Percentiles rank a stretch among this genome's conserved stretches.
phyloP scores from a whole-genome alignment of 768 basidiomycete species.

The Mycena kentingensis region DNA sequence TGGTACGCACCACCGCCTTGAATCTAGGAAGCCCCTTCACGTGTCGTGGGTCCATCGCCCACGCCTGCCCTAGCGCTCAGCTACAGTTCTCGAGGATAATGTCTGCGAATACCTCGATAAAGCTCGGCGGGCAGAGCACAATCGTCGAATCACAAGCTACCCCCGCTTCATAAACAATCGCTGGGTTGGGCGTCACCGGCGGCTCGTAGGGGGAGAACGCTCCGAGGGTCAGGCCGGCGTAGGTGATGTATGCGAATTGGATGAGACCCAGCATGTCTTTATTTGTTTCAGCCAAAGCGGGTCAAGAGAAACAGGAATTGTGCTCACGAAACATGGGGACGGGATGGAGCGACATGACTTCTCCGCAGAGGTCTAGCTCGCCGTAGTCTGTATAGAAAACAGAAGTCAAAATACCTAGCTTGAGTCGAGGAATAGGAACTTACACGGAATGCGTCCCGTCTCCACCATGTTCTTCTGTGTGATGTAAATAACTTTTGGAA shows the following conservation, averaged over 20 bases:
- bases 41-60: constrained; percentile 15
- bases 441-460: too few species aligned
- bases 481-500: constrained; percentile 30
- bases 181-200: constrained; percentile 31
- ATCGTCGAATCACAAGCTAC: constrained; percentile 25
- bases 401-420: too few species aligned
- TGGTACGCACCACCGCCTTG: too few species aligned
- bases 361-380: constrained; percentile 1
- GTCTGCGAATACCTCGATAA: constrained; percentile 38
- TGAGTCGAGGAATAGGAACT: too few species aligned
- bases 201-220: constrained; percentile 33
- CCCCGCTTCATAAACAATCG: constrained; percentile 29
- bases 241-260: neutral
- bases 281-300: neutral
- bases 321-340: constrained; percentile 2
- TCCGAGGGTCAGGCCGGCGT: constrained; percentile 30
- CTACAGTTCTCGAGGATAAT: neutral
- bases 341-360: neutral
- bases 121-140: constrained; percentile 32
- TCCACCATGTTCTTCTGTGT: too few species aligned
- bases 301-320: neutral
- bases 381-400: constrained; percentile 7
- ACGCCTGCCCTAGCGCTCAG: constrained; percentile 7
- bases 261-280: neutral
- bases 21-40: neutral